phyloP scores from a whole-genome alignment of 768 basidiomycete species.

The Tylopilus sp. region DNA sequence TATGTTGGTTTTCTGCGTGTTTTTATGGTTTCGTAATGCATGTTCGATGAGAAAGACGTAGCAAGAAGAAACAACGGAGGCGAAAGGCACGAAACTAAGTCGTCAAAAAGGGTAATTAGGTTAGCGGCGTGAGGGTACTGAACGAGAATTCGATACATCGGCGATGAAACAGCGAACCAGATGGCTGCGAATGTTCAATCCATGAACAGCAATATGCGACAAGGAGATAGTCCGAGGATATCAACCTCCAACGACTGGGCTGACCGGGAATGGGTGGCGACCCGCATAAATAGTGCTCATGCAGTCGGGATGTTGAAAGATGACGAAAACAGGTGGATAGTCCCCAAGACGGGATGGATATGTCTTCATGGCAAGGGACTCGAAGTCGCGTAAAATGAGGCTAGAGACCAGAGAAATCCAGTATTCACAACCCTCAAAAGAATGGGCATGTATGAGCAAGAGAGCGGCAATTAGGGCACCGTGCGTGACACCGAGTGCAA shows the following conservation, averaged over 20 bases:
- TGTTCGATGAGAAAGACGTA: constrained; percentile 33
- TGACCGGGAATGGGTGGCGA: constrained; percentile 13
- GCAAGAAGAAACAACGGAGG: constrained; percentile 38
- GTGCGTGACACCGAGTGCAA: constrained; percentile 31
- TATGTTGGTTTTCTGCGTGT: constrained; percentile 34
- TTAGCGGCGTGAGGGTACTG: constrained; percentile 33
- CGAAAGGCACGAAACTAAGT: constrained; percentile 33
- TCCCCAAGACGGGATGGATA: constrained; percentile 64
- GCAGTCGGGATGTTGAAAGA: constrained; percentile 29
- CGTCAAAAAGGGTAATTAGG: constrained; percentile 36
- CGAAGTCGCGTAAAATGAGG: constrained; percentile 22
- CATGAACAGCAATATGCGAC: constrained; percentile 34
- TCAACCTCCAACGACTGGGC: constrained; percentile 29
- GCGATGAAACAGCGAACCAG: constrained; percentile 27
- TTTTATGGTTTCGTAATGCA: constrained; percentile 35
- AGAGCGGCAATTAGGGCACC: constrained; percentile 40
- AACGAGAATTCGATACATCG: constrained; percentile 32
- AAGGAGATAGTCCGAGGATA: constrained; percentile 32
- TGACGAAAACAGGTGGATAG: constrained; percentile 31
- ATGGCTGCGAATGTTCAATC: constrained; percentile 33
- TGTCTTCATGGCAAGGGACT: constrained; percentile 44
- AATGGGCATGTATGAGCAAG: constrained; percentile 35
- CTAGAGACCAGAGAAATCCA: constrained; percentile 27
- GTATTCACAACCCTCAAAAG: constrained; percentile 36
- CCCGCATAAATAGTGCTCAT: constrained; percentile 32